phyloP scores from a whole-genome alignment of 208 protist genomes.

The Crithidia thermophila region DNA sequence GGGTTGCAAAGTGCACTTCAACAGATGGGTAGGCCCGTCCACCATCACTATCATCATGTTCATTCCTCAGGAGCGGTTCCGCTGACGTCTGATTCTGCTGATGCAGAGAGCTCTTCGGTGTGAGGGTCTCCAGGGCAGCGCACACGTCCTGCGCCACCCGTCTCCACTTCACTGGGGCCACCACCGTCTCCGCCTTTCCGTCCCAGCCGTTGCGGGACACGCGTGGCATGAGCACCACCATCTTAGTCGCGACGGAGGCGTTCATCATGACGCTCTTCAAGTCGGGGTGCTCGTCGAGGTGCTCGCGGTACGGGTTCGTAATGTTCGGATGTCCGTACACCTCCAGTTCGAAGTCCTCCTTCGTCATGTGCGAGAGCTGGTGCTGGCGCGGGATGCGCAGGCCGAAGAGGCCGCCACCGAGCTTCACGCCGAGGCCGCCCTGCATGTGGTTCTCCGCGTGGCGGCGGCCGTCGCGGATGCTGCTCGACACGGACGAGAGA shows the following conservation, averaged over 20 bases:
- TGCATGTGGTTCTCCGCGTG: conserved; percentile 77
- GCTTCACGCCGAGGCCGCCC: conserved; percentile 83
- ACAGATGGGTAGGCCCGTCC: not conserved
- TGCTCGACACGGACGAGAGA: conserved; percentile 48
- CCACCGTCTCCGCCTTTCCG: not conserved
- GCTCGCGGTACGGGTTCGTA: conserved; percentile 87
- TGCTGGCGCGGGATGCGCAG: conserved; percentile 85
- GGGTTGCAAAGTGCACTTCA: conserved; percentile 44
- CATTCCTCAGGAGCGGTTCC: too few species aligned
- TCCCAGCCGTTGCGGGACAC: conserved; percentile 38
- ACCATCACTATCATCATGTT: too few species aligned
- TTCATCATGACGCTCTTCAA: conserved; percentile 80
- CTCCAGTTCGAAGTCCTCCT: conserved; percentile 71
- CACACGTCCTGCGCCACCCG: conserved; percentile 21
- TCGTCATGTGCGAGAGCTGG: conserved; percentile 69
- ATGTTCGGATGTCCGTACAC: conserved; percentile 90
- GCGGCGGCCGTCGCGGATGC: conserved; percentile 78
- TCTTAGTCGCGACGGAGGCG: conserved; percentile 43
- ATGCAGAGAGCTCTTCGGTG: not conserved
- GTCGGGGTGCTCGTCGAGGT: conserved; percentile 67
- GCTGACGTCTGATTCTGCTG: not conserved
- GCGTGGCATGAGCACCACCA: conserved; percentile 78
- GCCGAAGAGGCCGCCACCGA: conserved; percentile 88
- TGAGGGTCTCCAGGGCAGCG: conserved; percentile 1
- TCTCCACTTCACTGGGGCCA: conserved; percentile 12